These are phyloP conservation scores for Boeremia lycopersici DNA, from an alignment of 2,329 filamentous ascomycete species.

Conservation along the genomic window DNA sequence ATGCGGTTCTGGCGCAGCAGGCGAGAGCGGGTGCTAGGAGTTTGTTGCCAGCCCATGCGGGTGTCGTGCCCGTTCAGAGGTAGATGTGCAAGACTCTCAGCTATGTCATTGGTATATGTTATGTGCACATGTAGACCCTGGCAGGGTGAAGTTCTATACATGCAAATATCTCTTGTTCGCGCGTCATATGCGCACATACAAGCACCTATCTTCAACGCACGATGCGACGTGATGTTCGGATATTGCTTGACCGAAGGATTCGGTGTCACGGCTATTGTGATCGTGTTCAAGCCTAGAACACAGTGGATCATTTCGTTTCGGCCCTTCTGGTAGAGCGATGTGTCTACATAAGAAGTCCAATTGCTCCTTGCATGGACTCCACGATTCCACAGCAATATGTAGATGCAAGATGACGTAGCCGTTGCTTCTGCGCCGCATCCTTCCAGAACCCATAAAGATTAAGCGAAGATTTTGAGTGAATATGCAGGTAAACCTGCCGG, in stretches of 20 bases:
- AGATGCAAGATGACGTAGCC: constrained; percentile 7
- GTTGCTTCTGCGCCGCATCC: neutral
- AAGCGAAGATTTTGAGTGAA: neutral
- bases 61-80: constrained; percentile 41
- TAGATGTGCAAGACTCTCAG: neutral
- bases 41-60: constrained; percentile 47
- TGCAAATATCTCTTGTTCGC: neutral
- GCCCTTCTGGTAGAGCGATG: constrained; percentile 7
- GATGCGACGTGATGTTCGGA: neutral
- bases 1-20: constrained; percentile 84
- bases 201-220: neutral
- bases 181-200: neutral
- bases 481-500: neutral
- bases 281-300: neutral
- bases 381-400: neutral
- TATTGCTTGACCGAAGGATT: neutral
- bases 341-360: neutral
- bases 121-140: neutral
- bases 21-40: constrained; percentile 54
- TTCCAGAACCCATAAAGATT: neutral
- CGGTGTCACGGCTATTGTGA: neutral
- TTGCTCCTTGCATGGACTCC: constrained; percentile 1
- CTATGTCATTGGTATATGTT: neutral
- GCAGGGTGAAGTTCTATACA: neutral
- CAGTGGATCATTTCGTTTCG: neutral